phyloP scores from a whole-genome alignment of 192 early-diverging fungal species.

The Gryganskiella cystojenkinii region DNA sequence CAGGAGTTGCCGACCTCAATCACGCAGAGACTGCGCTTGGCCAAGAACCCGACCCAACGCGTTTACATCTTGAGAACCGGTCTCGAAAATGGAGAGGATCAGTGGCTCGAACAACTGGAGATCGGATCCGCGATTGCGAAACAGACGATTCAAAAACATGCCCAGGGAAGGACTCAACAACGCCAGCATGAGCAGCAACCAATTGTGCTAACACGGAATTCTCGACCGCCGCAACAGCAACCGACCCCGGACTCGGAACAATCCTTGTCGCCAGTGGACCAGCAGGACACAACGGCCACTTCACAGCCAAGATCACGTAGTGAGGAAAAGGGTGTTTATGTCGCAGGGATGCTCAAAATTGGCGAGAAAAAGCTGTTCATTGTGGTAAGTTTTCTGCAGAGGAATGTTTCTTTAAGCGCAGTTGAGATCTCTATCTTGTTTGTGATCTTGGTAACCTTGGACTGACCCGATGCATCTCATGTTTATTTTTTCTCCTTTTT shows the following conservation, averaged over 20 bases:
- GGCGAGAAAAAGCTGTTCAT: constrained; percentile 55
- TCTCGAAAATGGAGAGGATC: constrained; percentile 41
- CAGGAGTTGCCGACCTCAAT: constrained; percentile 52
- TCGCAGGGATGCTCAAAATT: constrained; percentile 57
- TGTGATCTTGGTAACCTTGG: not conserved
- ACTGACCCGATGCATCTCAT: not conserved
- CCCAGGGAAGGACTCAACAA: not conserved
- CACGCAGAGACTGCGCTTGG: constrained; percentile 37
- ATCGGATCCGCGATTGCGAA: constrained; percentile 33
- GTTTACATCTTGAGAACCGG: constrained; percentile 50
- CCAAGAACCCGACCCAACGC: constrained; percentile 50
- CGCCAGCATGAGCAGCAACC: not conserved
- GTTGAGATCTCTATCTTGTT: not conserved
- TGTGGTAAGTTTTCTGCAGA: constrained; percentile 32
- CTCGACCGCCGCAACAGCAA: not conserved
- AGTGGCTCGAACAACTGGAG: constrained; percentile 38
- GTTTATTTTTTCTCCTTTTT: not conserved
- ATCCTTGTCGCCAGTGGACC: not conserved
- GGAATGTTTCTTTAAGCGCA: not conserved
- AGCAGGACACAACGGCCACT: constrained; percentile 1
- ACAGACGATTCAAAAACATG: constrained; percentile 23
- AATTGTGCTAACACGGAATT: no score
- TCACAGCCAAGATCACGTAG: constrained; percentile 8
- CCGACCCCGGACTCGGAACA: not conserved
- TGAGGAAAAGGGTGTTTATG: constrained; percentile 41